Percentiles rank a stretch among this genome's conserved stretches.
Conservation (phyloP, 2,329 filamentous ascomycete genomes). For the Chaetomium globosum region DNA sequence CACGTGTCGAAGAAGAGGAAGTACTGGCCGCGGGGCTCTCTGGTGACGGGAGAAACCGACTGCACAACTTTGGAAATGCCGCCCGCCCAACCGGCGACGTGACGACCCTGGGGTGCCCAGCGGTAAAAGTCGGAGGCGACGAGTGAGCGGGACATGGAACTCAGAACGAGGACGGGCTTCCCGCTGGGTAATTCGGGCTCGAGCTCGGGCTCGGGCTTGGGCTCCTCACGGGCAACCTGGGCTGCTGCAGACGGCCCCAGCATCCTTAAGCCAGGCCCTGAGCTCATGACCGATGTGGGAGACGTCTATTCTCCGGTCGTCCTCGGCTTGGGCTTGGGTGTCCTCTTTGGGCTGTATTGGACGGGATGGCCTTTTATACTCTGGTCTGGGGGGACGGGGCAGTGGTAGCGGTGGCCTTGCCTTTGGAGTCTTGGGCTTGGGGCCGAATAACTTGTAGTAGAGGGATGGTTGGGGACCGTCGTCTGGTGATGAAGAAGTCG, state of each 20-base stretch:
- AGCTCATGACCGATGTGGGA: constrained; percentile 24
- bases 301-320: not conserved
- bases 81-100: constrained; percentile 69
- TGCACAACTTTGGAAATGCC: constrained; percentile 68
- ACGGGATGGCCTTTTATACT: not conserved
- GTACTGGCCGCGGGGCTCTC: constrained; percentile 67
- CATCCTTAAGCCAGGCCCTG: constrained; percentile 24
- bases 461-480: constrained; percentile 6
- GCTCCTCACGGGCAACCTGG: not conserved
- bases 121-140: constrained; percentile 71
- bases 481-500: not conserved
- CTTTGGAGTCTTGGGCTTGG: not conserved
- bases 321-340: no score
- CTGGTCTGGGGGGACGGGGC: not conserved
- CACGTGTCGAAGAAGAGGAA: constrained; percentile 67
- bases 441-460: constrained; percentile 21
- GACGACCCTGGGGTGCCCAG: constrained; percentile 61
- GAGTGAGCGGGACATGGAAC: constrained; percentile 61
- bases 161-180: constrained; percentile 55
- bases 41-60: constrained; percentile 63
- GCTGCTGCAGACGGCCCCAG: not conserved
- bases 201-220: not conserved
- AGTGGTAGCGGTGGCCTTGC: not conserved
- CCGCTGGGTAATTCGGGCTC: not conserved
- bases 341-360: not conserved